phyloP scores from a whole-genome alignment of 2,329 filamentous ascomycete genomes.

The Akanthomyces lecanii region DNA sequence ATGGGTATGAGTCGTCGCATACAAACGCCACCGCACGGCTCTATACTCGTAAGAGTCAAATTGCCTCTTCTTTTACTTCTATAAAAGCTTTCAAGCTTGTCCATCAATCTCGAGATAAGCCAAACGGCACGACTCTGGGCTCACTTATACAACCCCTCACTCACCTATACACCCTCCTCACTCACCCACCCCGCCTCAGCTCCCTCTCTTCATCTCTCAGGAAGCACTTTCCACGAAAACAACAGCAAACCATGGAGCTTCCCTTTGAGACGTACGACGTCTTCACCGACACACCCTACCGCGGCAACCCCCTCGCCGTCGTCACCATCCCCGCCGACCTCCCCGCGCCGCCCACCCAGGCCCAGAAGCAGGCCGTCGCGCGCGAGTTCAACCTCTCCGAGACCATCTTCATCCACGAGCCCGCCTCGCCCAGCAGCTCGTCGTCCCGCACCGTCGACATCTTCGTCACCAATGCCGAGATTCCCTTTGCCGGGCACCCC shows the following conservation, averaged over 20 bases:
- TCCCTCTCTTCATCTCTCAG: not conserved
- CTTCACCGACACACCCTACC: slow-evolving; percentile 49
- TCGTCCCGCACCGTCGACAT: slow-evolving; percentile 49
- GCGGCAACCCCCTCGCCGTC: slow-evolving; percentile 59
- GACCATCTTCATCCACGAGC: slow-evolving; percentile 55
- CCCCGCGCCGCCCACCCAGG: slow-evolving; percentile 39
- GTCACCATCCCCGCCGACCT: slow-evolving; percentile 45
- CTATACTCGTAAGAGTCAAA: not conserved
- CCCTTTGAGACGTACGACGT: slow-evolving; percentile 53
- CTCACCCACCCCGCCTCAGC: not conserved
- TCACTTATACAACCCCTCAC: not conserved
- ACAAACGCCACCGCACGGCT: not conserved
- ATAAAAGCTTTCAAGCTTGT: too few relatives aligned
- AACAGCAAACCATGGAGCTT: slow-evolving; percentile 32
- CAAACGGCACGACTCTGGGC: too few relatives aligned
- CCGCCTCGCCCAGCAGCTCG: slow-evolving; percentile 22
- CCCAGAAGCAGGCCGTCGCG: slow-evolving; percentile 55
- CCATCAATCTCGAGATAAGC: too few relatives aligned
- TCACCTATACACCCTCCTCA: not conserved
- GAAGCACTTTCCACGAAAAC: not conserved
- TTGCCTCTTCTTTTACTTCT: too few relatives aligned
- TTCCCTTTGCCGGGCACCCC: slow-evolving; percentile 61
- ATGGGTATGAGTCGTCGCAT: not conserved
- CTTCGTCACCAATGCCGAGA: slow-evolving; percentile 50
- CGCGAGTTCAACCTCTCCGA: slow-evolving; percentile 62